Percentiles rank a stretch among this genome's conserved stretches.
These are phyloP conservation scores for Fusarium chuoi DNA, from an alignment of 2,329 filamentous ascomycete species.

Conservation along the genomic window DNA sequence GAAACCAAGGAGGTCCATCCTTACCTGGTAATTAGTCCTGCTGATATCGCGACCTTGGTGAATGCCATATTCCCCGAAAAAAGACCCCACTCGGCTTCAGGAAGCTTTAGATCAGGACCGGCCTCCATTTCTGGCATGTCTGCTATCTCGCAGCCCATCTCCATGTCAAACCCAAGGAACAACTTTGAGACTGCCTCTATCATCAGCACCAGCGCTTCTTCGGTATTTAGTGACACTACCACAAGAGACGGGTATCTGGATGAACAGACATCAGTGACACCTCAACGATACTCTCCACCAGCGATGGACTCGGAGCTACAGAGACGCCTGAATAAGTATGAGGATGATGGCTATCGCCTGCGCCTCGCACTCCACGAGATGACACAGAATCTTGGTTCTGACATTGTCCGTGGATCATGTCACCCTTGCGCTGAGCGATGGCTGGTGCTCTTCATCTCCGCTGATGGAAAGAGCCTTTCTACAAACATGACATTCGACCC, in stretches of 20 bases:
- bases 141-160: slow-evolving; percentile 74
- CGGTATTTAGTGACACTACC: slow-evolving; percentile 76
- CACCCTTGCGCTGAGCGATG: slow-evolving; percentile 86
- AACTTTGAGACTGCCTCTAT: slow-evolving; percentile 75
- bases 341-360: slow-evolving; percentile 73
- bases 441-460: slow-evolving; percentile 82
- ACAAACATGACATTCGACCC: slow-evolving; percentile 78
- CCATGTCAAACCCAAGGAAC: slow-evolving; percentile 65
- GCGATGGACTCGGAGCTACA: slow-evolving; percentile 57
- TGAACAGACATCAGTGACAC: slow-evolving; percentile 59
- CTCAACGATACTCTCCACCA: slow-evolving; percentile 66
- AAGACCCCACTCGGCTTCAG: slow-evolving; percentile 71
- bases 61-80: slow-evolving; percentile 85
- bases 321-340: slow-evolving; percentile 62
- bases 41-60: slow-evolving; percentile 82
- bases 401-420: slow-evolving; percentile 72
- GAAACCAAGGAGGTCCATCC: slow-evolving; percentile 83
- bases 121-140: slow-evolving; percentile 76
- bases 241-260: slow-evolving; percentile 73
- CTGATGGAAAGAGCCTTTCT: slow-evolving; percentile 75
- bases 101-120: slow-evolving; percentile 71
- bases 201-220: slow-evolving; percentile 77
- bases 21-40: slow-evolving; percentile 81
- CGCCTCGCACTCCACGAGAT: slow-evolving; percentile 77
- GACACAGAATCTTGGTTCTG: slow-evolving; percentile 71